These are phyloP conservation scores for Chlamydomonas incerta DNA, from an alignment of 139 green algal genomes.

Conservation along the genomic window DNA sequence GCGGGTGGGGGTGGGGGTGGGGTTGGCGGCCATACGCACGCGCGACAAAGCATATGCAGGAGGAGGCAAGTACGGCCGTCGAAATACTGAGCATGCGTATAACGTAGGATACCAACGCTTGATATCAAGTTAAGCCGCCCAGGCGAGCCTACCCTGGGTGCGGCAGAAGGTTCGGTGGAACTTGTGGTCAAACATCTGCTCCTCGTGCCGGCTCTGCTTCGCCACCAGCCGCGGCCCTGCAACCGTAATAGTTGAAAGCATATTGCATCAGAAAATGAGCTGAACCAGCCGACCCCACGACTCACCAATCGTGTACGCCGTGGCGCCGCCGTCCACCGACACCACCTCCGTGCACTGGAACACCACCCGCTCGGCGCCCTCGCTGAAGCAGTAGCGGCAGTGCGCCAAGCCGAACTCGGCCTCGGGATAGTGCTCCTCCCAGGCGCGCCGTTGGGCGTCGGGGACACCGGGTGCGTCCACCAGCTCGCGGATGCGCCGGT, in stretches of 20 bases:
- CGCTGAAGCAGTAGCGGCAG: conserved; percentile 17
- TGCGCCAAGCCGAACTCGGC: conserved; percentile 24
- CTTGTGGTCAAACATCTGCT: conserved; percentile 1
- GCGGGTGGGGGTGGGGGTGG: no score
- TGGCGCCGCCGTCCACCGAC: conserved; percentile 7
- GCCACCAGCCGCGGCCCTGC: conserved; percentile 52
- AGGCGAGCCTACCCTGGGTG: conserved; percentile 44
- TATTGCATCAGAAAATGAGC: no score
- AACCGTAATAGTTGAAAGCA: no score
- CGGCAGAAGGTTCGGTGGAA: conserved; percentile 49
- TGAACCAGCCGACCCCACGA: no score
- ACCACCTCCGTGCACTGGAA: conserved; percentile 54
- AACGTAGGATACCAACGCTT: no score
- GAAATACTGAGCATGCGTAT: no score
- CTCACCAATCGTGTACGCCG: conserved; percentile 4
- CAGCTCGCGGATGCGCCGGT: background rate
- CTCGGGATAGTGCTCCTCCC: background rate
- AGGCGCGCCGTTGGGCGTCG: no score
- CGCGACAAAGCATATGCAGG: no score
- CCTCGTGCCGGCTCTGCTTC: conserved; percentile 39
- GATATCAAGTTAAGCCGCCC: no score
- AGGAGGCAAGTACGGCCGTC: no score
- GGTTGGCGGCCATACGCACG: no score
- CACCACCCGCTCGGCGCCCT: conserved; percentile 52
- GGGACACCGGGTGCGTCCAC: background rate